Evolutionary conservation across 345 rosid species (phyloP).

Genomic region (Turritis glabra): DNA sequence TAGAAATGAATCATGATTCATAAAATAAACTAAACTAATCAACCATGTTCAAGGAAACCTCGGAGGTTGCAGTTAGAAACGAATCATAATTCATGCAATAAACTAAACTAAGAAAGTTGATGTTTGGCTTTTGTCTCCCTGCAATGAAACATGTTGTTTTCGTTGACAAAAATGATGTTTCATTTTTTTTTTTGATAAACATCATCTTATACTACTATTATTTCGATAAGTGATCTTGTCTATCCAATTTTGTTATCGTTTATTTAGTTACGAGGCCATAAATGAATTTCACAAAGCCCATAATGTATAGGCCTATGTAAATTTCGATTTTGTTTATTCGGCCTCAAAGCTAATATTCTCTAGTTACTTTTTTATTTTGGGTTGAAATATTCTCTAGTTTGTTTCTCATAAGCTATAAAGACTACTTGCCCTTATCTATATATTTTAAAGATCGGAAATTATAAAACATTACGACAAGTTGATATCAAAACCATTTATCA

Average conservation of each 20-base stretch:
- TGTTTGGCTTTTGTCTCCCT: constrained; percentile 22
- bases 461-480: neutral
- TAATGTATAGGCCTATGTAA: neutral
- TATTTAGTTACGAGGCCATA: neutral
- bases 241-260: neutral
- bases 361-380: neutral
- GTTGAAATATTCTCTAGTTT: neutral
- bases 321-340: neutral
- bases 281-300: constrained; percentile 8
- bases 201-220: neutral
- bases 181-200: neutral
- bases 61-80: neutral
- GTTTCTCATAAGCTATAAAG: neutral
- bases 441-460: neutral
- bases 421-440: neutral
- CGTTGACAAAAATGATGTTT: too few species aligned
- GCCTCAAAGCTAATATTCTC: neutral
- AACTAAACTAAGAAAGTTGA: neutral
- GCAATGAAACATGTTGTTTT: neutral
- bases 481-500: neutral
- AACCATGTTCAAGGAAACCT: constrained; percentile 1
- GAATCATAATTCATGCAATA: neutral
- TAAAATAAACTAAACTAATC: neutral
- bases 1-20: neutral
- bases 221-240: neutral